A percentile compares a stretch with the other conserved stretches of the same genome.
These are phyloP conservation scores for Chlorella sp. DNA, from an alignment of 139 green algal species.

Conservation along the genomic window DNA sequence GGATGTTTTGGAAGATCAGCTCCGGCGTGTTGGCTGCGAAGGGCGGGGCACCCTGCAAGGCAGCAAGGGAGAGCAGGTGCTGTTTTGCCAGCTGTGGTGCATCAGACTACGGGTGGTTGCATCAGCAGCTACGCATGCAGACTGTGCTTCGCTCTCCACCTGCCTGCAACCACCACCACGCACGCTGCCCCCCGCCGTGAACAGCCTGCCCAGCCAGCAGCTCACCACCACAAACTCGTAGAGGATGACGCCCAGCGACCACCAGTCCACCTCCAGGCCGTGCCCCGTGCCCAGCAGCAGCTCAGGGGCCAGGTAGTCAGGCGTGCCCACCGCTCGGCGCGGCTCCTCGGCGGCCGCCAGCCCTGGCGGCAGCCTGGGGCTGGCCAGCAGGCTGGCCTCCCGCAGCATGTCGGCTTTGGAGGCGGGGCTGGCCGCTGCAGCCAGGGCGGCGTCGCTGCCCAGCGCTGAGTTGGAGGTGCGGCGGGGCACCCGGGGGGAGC, in stretches of 20 bases:
- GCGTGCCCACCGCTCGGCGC: constrained; percentile 83
- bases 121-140: no score
- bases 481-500: constrained; percentile 10
- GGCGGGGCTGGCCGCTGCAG: constrained; percentile 29
- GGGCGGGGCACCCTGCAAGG: constrained; percentile 65
- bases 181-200: no score
- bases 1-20: constrained; percentile 95
- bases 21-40: constrained; percentile 91
- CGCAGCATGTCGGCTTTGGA: constrained; percentile 36
- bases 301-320: constrained; percentile 96
- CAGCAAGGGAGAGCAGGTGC: no score
- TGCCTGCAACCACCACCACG: no score
- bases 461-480: neutral
- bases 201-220: neutral
- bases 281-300: constrained; percentile 80
- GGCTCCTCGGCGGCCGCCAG: constrained; percentile 1
- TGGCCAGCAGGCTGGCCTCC: constrained; percentile 10
- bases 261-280: constrained; percentile 91
- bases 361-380: neutral
- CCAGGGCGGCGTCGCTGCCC: constrained; percentile 5
- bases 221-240: constrained; percentile 80
- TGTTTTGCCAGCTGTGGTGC: neutral
- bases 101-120: no score
- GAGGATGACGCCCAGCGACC: constrained; percentile 87
- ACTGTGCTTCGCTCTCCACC: no score